phyloP scores from a whole-genome alignment of 345 rosid species.

The Sisymbrium irio region DNA sequence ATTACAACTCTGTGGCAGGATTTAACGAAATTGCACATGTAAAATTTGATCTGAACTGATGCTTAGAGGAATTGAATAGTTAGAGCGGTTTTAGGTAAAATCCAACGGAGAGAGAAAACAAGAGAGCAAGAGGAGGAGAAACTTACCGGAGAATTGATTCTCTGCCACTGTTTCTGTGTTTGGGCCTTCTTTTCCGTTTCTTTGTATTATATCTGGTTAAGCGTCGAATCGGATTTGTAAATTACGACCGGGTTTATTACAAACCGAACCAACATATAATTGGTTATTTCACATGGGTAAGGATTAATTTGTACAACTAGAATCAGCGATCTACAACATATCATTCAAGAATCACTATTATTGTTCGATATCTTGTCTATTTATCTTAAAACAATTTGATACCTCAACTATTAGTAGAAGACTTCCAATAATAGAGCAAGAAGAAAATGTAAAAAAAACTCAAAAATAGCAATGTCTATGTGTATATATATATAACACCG shows the following conservation, averaged over 20 bases:
- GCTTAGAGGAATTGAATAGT: neutral
- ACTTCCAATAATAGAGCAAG: neutral
- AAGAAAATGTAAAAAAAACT: neutral
- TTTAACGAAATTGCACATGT: too few species aligned
- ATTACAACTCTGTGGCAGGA: neutral
- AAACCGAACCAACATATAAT: neutral
- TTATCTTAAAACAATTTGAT: neutral
- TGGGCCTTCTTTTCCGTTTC: neutral
- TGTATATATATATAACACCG: neutral
- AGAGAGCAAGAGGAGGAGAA: neutral
- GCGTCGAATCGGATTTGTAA: neutral
- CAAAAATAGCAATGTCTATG: neutral
- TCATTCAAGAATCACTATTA: too few species aligned
- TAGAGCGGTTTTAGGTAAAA: neutral
- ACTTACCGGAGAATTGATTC: slow-evolving; percentile 19
- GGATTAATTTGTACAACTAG: too few species aligned
- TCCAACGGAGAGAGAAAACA: neutral
- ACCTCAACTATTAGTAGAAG: neutral
- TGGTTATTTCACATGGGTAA: too few species aligned
- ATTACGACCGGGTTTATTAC: neutral
- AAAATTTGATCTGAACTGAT: too few species aligned
- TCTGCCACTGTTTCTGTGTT: neutral
- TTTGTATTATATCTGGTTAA: neutral
- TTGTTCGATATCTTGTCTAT: too few species aligned
- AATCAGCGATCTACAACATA: too few species aligned